These are phyloP conservation scores for Xylaria polymorpha DNA, from an alignment of 2,329 filamentous ascomycete species.

Conservation along the genomic window DNA sequence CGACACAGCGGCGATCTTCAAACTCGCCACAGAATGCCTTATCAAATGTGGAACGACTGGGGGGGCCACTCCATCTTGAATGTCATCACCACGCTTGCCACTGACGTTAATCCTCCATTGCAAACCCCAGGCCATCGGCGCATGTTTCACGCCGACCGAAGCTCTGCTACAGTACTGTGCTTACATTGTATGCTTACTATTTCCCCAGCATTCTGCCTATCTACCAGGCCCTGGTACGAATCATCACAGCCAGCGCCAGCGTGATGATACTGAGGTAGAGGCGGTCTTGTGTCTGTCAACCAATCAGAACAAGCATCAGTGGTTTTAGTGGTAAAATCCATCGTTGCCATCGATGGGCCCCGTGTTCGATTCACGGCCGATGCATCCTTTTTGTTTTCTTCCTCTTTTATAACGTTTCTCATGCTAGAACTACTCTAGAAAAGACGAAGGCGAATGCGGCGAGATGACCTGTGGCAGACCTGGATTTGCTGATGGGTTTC, in stretches of 20 bases:
- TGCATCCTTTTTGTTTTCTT: conserved; percentile 42
- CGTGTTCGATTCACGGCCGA: conserved; percentile 59
- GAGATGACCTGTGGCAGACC: too few species aligned
- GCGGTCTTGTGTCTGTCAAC: neutral
- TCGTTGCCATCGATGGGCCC: conserved; percentile 65
- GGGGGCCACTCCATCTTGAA: neutral
- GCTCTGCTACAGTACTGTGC: neutral
- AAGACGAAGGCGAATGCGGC: too few species aligned
- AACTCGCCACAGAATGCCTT: neutral
- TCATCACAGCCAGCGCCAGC: too few species aligned
- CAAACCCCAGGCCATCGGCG: neutral
- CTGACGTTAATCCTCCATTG: neutral
- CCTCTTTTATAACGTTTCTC: neutral
- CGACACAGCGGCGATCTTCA: neutral
- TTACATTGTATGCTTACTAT: too few species aligned
- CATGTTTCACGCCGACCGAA: too few species aligned
- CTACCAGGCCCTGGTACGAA: too few species aligned
- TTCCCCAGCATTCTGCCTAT: too few species aligned
- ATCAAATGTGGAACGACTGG: neutral
- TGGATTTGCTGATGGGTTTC: neutral
- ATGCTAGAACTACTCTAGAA: neutral
- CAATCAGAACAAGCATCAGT: conserved; percentile 51
- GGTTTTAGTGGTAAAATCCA: conserved; percentile 66
- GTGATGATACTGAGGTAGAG: too few species aligned
- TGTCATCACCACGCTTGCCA: neutral